phyloP scores from a whole-genome alignment of 73 alveolate species.

The Paramecium bursaria region DNA sequence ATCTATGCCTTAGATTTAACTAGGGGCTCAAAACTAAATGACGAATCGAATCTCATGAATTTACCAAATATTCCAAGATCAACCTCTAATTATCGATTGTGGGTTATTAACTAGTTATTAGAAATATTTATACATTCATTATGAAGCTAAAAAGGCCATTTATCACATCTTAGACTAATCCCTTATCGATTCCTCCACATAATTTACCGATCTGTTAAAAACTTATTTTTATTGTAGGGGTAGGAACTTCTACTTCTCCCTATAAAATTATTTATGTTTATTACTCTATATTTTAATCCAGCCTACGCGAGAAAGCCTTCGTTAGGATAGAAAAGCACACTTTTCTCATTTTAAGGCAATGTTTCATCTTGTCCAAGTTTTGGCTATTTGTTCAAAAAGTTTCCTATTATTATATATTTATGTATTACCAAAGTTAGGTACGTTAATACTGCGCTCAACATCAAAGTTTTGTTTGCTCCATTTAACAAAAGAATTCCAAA shows the following conservation, averaged over 20 bases:
- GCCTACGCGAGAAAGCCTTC: constrained; percentile 26
- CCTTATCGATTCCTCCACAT: constrained; percentile 52
- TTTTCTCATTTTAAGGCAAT: constrained; percentile 23
- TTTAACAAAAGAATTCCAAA: constrained; percentile 48
- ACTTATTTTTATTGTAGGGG: constrained; percentile 60
- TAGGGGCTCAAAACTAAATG: constrained; percentile 67
- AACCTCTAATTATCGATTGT: constrained; percentile 73
- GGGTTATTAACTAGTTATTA: not conserved
- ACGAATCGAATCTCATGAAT: constrained; percentile 63
- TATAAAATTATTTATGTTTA: not conserved
- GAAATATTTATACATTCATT: not conserved
- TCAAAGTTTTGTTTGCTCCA: constrained; percentile 69
- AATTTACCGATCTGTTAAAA: constrained; percentile 32
- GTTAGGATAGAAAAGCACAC: constrained; percentile 49
- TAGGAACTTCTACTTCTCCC: constrained; percentile 61
- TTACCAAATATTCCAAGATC: constrained; percentile 83
- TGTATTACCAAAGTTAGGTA: constrained; percentile 60
- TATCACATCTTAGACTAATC: not conserved
- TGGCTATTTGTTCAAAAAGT: not conserved
- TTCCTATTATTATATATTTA: not conserved
- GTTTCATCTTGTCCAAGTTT: not conserved
- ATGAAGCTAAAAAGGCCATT: not conserved
- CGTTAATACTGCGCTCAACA: constrained; percentile 63
- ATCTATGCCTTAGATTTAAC: constrained; percentile 28
- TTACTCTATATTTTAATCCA: constrained; percentile 55